Evolutionary conservation across 1,139 yeast genomes (phyloP).

Genomic region (Kodamaea plutei): DNA sequence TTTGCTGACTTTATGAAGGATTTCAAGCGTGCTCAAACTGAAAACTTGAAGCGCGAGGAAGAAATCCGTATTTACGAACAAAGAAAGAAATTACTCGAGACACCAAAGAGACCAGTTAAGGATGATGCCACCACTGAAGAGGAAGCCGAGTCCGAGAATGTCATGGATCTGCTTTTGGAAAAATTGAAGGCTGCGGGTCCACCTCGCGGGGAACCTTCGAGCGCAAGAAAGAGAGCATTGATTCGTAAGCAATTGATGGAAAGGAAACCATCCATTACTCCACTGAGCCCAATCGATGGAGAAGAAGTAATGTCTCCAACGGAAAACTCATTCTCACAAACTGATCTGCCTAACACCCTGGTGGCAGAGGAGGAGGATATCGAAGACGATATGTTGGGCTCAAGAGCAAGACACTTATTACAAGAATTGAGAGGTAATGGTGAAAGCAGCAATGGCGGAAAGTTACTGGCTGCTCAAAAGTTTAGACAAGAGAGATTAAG

Average conservation of each 20-base stretch:
- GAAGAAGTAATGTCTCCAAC: constrained; percentile 2
- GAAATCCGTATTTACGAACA: constrained; percentile 73
- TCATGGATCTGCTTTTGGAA: constrained; percentile 71
- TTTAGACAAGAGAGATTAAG: constrained; percentile 34
- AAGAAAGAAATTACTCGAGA: constrained; percentile 61
- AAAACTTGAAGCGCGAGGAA: constrained; percentile 75
- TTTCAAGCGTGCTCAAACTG: constrained; percentile 72
- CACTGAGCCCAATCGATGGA: constrained; percentile 1
- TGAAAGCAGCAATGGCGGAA: constrained; percentile 17
- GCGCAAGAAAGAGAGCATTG: constrained; percentile 79
- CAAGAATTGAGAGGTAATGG: constrained; percentile 50
- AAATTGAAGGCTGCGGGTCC: constrained; percentile 74
- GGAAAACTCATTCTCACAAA: constrained; percentile 2
- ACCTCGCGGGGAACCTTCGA: constrained; percentile 65
- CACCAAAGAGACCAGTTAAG: constrained; percentile 26
- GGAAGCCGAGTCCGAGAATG: constrained; percentile 42
- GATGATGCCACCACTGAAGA: constrained; percentile 20
- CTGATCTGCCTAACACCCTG: constrained; percentile 3
- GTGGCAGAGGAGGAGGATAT: constrained; percentile 4
- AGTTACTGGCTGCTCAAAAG: constrained; percentile 32
- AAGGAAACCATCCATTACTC: constrained; percentile 11
- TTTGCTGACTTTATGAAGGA: constrained; percentile 71
- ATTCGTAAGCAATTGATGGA: constrained; percentile 60
- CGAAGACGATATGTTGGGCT: constrained; percentile 44
- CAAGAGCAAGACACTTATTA: constrained; percentile 56